Percentiles rank a stretch among this genome's conserved stretches.
phyloP scores from a whole-genome alignment of 2,329 filamentous ascomycete genomes.

The Claviceps citrina region DNA sequence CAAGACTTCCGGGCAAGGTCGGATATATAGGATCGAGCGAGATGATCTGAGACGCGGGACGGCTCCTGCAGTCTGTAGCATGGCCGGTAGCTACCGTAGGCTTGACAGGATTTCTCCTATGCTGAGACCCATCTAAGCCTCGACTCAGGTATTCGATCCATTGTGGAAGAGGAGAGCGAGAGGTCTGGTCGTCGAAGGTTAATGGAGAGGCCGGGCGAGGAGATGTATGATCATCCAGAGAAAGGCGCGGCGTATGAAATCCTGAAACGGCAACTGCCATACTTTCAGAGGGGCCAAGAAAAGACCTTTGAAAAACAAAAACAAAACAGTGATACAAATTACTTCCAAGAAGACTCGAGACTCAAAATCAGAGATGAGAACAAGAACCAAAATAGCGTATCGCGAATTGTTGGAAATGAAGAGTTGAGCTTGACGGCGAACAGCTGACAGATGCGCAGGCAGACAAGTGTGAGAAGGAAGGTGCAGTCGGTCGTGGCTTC shows the following conservation, averaged over 20 bases:
- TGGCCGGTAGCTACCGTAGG: slow-evolving; percentile 13
- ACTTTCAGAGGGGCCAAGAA: slow-evolving; percentile 13
- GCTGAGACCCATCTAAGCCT: background rate
- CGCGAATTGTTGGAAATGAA: slow-evolving; percentile 25
- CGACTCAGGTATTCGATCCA: background rate
- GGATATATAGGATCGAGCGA: background rate
- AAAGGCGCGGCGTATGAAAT: slow-evolving; percentile 10
- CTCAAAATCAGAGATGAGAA: slow-evolving; percentile 16
- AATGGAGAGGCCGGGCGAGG: background rate
- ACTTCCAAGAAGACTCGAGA: slow-evolving; percentile 24
- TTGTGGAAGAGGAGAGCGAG: background rate
- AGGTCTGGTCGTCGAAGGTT: background rate
- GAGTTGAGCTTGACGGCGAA: slow-evolving; percentile 7
- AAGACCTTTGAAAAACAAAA: slow-evolving; percentile 20
- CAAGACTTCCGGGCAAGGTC: background rate
- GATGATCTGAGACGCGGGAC: background rate
- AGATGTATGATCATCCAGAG: background rate
- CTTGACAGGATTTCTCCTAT: background rate
- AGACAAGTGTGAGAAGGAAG: slow-evolving; percentile 1
- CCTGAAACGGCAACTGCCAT: slow-evolving; percentile 20
- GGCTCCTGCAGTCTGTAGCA: background rate
- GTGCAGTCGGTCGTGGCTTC: background rate
- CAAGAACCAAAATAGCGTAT: slow-evolving; percentile 12
- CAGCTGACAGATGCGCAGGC: slow-evolving; percentile 1
- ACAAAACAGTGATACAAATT: slow-evolving; percentile 16